Conservation (phyloP, 805 yeast genomes). For the Cyberlindnera suaveolens region DNA sequence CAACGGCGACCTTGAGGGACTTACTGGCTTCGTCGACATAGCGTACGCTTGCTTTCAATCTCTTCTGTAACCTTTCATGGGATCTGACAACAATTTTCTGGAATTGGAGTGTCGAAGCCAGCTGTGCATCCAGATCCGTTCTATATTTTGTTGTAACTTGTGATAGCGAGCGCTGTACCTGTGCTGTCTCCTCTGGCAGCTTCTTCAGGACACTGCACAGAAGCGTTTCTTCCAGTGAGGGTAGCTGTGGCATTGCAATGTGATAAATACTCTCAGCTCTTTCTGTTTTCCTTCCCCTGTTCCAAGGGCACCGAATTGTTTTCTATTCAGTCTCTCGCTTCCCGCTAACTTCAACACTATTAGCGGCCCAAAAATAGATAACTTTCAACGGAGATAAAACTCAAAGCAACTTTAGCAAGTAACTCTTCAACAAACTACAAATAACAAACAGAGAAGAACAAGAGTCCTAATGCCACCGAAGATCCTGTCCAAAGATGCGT, state of each 20-base stretch:
- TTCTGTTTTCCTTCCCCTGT: neutral
- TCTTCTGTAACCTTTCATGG: constrained; percentile 8
- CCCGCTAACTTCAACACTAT: neutral
- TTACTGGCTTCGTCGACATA: constrained; percentile 4
- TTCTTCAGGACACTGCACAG: constrained; percentile 6
- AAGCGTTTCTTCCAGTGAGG: constrained; percentile 6
- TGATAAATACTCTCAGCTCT: neutral
- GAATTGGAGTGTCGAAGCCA: constrained; percentile 3
- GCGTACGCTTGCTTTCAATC: constrained; percentile 5
- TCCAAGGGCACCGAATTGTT: neutral
- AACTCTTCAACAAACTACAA: neutral
- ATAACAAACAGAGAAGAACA: neutral
- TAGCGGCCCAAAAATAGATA: neutral
- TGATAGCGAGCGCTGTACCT: constrained; percentile 2
- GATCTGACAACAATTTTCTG: constrained; percentile 6
- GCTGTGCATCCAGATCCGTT: constrained; percentile 9
- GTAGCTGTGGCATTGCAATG: neutral
- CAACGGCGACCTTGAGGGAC: neutral
- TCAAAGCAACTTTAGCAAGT: neutral
- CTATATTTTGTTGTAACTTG: constrained; percentile 5
- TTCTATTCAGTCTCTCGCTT: neutral
- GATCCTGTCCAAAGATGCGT: constrained; percentile 19
- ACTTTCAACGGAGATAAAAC: neutral
- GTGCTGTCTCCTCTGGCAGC: constrained; percentile 11
- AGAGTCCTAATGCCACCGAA: constrained; percentile 18